Base-by-base conservation (phyloP, 2,329 filamentous ascomycete genomes). In the Alternaria sp. region DNA sequence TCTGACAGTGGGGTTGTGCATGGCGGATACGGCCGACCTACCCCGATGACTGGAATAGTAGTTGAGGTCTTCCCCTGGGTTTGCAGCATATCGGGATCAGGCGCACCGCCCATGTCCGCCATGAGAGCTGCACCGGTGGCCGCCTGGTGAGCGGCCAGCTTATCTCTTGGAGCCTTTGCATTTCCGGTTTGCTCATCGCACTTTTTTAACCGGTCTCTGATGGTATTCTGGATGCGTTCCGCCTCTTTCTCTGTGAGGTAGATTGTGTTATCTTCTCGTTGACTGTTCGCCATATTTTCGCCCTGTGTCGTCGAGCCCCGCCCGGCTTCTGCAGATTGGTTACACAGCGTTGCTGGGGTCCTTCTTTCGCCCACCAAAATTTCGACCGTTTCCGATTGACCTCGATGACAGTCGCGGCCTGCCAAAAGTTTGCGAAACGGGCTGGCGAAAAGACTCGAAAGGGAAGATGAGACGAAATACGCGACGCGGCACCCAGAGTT, bases 71-170 rank as follows among this genome's bases (percentile, higher is more conserved):
- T 57, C 8, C 68, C 63, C 43, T 68, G 64, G 12, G 66, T 66
- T 26, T 68, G 58, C 13, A 62, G 55, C 62, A 70, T 63, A n/a
- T 70, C 67, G 1, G 67, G 67, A 30, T 73, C 68, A n/a, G 70
- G 59, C 55, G 68, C 67, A 43, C 70, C 70, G 21, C 69, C 73
- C 73, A 76, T 76, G 32, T 76, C 73, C 12, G 71, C 71, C 73
- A 76, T 74, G 11, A 76, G 63, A 3, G 73, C 71, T n/a, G 72
- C 71, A 21, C 73, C 72, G 25, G 72, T 74, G n/a, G 73, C 73
- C 53, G 73, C 65, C 28, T 70, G 68, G 43, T 71, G 70, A 13
- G 73, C 70, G 4, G 65, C 61, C 12, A 63, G 65, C n/a, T 68
- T 62, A 45, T 74, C 73, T 59, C 73, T 67, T 40, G 67, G 62